Base-by-base conservation (phyloP, 148 eudicot species). In the Rhododendron mucronatum region DNA sequence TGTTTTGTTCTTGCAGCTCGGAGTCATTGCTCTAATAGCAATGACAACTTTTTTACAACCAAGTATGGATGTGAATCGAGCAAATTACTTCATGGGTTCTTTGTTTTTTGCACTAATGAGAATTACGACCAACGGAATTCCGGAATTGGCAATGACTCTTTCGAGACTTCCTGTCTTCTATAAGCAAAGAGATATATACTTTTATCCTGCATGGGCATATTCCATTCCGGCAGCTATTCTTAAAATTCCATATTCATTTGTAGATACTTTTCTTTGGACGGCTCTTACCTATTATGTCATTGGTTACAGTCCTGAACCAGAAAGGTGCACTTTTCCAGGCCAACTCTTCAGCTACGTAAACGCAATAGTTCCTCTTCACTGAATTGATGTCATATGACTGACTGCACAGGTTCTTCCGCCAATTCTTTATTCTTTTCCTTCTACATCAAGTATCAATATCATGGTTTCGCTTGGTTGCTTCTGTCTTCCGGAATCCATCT, bases 121-220 rank as follows among this genome's bases (percentile, higher is more conserved):
- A 84, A 85, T 94, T 71, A 87, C 89, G 84, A 86, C 93, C 48
- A 88, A 93, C 88, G 98, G 98, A 39, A 71, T 91, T 77, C 87
- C 95, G 1, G 95, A 95, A 85, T 84, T 95, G 76, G 81, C 91
- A 1, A 83, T 94, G 91, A 93, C 93, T 21, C 81, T 90, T 50
- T 86, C 90, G 18, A 91, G 90, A 84, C 95, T 95, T 71, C 88
- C 93, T 7, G 92, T 93, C 41, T 93, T 94, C 89, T 93, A 95
- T 88, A 95, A 95, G 84, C 96, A 95, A 82, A 87, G 91, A 78
- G 91, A 91, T 73, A 71, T 92, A 8, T 85, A 88, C 88, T 92
- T 94, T 83, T 95, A 89, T 86, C 98, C 98, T 28, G 92, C 95
- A 9, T 95, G 96, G 98, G 93, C 96, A 28, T 94, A 93, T 87